Evolutionary conservation across 78 protist genomes (phyloP).

Genomic region (Emiliania huxleyi): DNA sequence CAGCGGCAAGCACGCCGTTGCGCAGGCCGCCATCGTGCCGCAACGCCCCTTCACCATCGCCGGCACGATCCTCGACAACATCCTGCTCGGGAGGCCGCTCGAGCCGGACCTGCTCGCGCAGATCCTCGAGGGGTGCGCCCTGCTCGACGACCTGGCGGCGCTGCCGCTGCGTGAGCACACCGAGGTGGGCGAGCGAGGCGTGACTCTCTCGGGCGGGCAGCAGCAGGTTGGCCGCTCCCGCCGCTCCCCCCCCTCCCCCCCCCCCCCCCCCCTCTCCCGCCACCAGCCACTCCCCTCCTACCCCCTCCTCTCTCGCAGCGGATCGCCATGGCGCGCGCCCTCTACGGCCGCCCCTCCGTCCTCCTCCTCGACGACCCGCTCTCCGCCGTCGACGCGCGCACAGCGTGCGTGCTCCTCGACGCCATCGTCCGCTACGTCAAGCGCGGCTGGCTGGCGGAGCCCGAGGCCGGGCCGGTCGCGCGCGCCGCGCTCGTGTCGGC

Average conservation of each 20-base stretch:
- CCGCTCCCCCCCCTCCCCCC: no score
- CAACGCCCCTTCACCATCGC: neutral
- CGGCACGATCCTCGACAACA: slow-evolving; percentile 30
- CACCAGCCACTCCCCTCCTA: no score
- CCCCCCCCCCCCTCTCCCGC: no score
- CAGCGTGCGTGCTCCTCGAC: neutral
- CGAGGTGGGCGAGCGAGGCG: slow-evolving; percentile 2
- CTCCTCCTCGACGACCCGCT: neutral
- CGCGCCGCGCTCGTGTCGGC: neutral
- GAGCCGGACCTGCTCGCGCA: neutral
- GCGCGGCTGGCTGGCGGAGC: neutral
- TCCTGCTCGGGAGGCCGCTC: slow-evolving; percentile 17
- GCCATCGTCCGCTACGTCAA: neutral
- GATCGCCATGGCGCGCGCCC: neutral
- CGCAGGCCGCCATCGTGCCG: neutral
- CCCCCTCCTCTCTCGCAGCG: no score
- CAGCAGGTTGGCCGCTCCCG: no score
- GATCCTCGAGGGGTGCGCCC: neutral
- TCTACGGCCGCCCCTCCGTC: neutral
- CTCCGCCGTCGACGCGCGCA: neutral
- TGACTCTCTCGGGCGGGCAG: neutral
- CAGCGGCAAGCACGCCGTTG: neutral
- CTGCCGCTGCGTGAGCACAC: neutral
- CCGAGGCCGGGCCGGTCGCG: neutral
- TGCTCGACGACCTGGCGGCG: neutral